These are phyloP conservation scores for Chlorella sp. DNA, from an alignment of 139 green algal species.

Conservation along the genomic window DNA sequence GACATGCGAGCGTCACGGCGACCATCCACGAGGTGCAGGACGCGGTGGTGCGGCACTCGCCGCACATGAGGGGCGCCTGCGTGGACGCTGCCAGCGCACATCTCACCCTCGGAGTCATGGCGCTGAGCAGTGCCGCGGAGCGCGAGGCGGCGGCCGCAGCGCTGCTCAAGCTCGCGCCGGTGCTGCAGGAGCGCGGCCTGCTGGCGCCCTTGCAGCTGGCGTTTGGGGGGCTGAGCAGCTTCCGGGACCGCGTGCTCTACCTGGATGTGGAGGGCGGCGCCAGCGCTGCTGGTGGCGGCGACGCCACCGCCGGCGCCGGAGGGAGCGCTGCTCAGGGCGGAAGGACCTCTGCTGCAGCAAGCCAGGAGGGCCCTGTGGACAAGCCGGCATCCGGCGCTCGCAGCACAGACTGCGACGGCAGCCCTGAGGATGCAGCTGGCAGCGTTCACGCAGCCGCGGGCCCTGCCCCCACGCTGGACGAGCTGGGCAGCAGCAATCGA, in stretches of 20 bases:
- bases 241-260: constrained; percentile 16
- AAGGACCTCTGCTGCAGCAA: no score
- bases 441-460: no score
- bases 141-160: neutral
- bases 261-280: no score
- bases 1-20: neutral
- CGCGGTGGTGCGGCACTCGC: neutral
- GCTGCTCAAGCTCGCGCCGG: constrained; percentile 3
- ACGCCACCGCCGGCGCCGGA: no score
- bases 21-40: constrained; percentile 1
- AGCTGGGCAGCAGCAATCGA: no score
- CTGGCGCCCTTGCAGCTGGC: constrained; percentile 4
- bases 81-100: constrained; percentile 17
- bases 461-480: no score
- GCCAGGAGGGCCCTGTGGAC: no score
- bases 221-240: constrained; percentile 16
- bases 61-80: constrained; percentile 3
- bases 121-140: neutral
- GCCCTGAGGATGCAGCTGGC: no score
- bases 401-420: no score
- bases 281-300: no score
- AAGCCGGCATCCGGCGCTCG: no score
- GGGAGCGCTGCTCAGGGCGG: no score
- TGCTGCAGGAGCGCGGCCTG: neutral
- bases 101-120: constrained; percentile 21